phyloP scores from a whole-genome alignment of 2,329 filamentous ascomycete genomes.

The Ceratocystis ficicola region DNA sequence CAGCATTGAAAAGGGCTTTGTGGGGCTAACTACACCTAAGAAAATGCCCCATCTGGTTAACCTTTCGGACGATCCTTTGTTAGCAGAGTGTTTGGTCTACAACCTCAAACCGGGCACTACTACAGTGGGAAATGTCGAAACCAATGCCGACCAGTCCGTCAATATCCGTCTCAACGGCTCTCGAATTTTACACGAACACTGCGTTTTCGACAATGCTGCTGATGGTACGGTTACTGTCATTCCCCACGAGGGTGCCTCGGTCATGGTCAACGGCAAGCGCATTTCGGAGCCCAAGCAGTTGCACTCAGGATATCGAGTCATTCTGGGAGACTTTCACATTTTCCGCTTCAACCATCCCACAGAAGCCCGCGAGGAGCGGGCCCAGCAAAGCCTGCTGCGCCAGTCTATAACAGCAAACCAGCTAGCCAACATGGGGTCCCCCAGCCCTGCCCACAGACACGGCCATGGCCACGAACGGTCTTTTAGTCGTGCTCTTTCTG shows the following conservation, averaged over 20 bases:
- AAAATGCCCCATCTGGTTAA: conserved; percentile 99
- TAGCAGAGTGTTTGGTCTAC: conserved; percentile 94
- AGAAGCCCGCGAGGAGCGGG: conserved; percentile 84
- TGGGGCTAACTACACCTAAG: conserved; percentile 89
- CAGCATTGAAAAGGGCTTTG: conserved; percentile 96
- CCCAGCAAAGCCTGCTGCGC: conserved; percentile 52
- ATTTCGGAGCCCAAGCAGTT: conserved; percentile 76
- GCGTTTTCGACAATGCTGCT: conserved; percentile 73
- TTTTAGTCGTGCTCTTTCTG: conserved; percentile 67
- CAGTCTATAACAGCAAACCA: conserved; percentile 58
- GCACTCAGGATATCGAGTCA: conserved; percentile 86
- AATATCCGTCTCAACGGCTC: conserved; percentile 92
- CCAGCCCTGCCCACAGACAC: conserved; percentile 35
- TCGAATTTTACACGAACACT: conserved; percentile 85
- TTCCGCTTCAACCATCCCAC: conserved; percentile 97
- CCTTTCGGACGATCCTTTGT: conserved; percentile 80
- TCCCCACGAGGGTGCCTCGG: conserved; percentile 79
- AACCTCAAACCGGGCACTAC: conserved; percentile 94
- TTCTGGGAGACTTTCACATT: conserved; percentile 95
- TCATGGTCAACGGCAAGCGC: conserved; percentile 94
- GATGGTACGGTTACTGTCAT: conserved; percentile 89
- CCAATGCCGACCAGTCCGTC: conserved; percentile 58
- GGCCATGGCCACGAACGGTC: conserved; percentile 53
- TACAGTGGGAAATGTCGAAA: conserved; percentile 86
- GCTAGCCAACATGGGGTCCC: conserved; percentile 37